Evolutionary conservation across 495 filamentous ascomycete species (phyloP), one percentile per base, ranked within the genome.

Genomic region (Halenospora varia): DNA sequence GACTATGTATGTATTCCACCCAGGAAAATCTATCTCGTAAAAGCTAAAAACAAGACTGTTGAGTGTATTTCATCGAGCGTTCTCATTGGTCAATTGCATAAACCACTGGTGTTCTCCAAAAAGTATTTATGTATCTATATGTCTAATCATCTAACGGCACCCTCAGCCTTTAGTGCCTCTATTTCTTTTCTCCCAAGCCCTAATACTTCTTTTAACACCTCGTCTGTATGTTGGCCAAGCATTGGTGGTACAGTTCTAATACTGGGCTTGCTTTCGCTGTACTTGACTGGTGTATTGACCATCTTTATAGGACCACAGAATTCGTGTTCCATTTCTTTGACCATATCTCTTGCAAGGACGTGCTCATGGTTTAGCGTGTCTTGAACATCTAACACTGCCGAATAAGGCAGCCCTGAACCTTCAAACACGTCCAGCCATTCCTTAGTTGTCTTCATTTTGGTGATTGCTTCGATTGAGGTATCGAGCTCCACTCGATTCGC

Each of bases 271-370:
- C 88, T 86, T 51, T 91, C 82, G 10, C 90, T 96, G 71, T 90
- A 97, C 70, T 98, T 98, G 58, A 98, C 84, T 0, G 94, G 94
- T n/a, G 93, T 92, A 65, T 94, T 96, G 22, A 98, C 83, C 53
- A 97, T 66, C 71, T 92, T 92, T 59, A 97, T 89, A 2, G 84
- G 82, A 1, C 94, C 94, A 66, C 92, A 96, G 2, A 75, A 71
- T 2, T 81, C 83, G 67, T 98, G 94, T 1, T 96, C 83, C 20
- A 97, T 75, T 63, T 94, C 89, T 3, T 85, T 80, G 3, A 98
- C 86, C 94, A 98, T 97, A 42, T 84, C 77, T 53, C 94, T 78
- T 23, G 93, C 93, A 51, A 80, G 76, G 2, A 93, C 92, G 67
- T 98, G 95, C 49, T 86, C 79, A 70, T 97, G 93, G 44, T 87